Evolutionary conservation across 495 filamentous ascomycete species (phyloP).

Genomic region (Neurospora sp.): DNA sequence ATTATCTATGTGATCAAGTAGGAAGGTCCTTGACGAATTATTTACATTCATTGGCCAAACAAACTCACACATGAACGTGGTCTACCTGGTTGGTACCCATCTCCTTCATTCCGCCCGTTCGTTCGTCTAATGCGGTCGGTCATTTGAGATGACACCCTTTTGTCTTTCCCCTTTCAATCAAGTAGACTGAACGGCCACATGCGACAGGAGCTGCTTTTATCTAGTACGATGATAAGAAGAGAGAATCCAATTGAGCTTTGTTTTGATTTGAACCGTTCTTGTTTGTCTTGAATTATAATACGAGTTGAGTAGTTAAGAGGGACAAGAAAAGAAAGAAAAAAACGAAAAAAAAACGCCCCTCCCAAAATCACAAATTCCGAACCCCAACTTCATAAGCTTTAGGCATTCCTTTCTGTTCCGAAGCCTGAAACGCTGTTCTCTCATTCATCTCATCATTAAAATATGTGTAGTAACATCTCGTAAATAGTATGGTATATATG

Average conservation of each 20-base stretch:
- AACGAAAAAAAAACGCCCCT: not conserved
- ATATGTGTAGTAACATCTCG: not conserved
- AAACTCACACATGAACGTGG: not conserved
- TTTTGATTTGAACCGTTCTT: not conserved
- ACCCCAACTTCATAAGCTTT: not conserved
- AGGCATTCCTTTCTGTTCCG: not conserved
- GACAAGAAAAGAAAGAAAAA: not conserved
- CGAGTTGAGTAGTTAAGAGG: not conserved
- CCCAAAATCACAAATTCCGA: not conserved
- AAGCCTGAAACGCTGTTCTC: conserved; percentile 7
- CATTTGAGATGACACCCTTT: not conserved
- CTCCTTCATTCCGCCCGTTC: not conserved
- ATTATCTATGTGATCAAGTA: not conserved
- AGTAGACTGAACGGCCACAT: not conserved
- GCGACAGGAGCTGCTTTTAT: not conserved
- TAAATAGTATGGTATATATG: not conserved
- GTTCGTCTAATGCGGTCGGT: not conserved
- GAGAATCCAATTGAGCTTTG: not conserved
- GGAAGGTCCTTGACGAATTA: not conserved
- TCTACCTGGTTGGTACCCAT: not conserved
- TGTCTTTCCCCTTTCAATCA: not conserved
- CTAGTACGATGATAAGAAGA: not conserved
- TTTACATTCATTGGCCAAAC: not conserved
- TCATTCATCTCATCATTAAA: not conserved
- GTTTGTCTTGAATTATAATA: not conserved